Base-by-base conservation (phyloP, 805 yeast genomes). In the Yarrowia sp. region DNA sequence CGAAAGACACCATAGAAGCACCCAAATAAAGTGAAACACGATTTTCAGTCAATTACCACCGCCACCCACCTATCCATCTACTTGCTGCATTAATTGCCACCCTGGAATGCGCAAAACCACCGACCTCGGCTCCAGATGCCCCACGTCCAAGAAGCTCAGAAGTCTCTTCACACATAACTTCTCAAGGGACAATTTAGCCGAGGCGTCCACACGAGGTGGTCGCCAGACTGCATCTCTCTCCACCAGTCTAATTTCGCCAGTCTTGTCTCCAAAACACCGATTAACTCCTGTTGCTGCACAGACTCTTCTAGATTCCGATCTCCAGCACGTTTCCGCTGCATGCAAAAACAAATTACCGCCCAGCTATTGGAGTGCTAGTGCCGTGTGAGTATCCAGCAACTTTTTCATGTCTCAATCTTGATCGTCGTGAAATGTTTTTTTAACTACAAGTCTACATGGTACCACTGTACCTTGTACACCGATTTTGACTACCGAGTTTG, bases 51-150 rank as follows among this genome's bases (percentile, higher is more conserved):
- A 24, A 24, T 24, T 24, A 7, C 30, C 3, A 24, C 30, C 30
- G 30, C 30, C 30, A 24, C 30, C 30, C 30, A 5, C 6, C 30
- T 24, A 4, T 24, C 6, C 30, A 24, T 4, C 6, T 7, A 24
- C 3, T 1, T 7, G 6, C 3, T 50, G 56, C 56, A 50, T 50
- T 4, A 30, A 17, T 33, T 49, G 10, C 15, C 55, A 1, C 13
- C 55, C 2, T 14, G 56, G 42, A 52, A 52, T 34, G 56, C 19
- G 36, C 56, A 14, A 6, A 38, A 19, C 33, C 40, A 12, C 55
- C 55, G 4, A 55, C 46, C 61, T 55, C 61, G 61, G 61, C 61
- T 55, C 61, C 46, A 38, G 10, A 38, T 38, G 15, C 46, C 61
- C 34, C 61, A 24, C 24, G 2, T 14, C 9, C 9, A 39, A 24